Evolutionary conservation across 805 yeast species (phyloP), one percentile per base, ranked within the genome.

Genomic region (Lachancea meyersii): DNA sequence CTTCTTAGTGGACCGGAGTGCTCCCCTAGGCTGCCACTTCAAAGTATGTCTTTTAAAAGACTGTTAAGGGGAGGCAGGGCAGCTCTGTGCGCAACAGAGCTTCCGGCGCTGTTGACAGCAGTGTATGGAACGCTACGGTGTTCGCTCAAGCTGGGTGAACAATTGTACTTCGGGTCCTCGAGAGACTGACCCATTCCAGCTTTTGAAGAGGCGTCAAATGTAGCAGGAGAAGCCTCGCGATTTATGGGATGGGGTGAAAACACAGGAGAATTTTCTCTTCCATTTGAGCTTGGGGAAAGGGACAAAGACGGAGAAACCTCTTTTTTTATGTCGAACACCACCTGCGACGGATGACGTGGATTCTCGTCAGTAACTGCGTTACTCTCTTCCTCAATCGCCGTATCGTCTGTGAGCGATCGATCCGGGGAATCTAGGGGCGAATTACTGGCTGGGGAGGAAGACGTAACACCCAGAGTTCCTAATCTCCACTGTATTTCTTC

Each of bases 401-500:
- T 51, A 33, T 53, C 57, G 17, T 42, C 45, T 8, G 53, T 49
- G 31, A 47, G 32, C 6, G 54, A 49, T 21, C 50, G 48, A 19
- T 53, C 51, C 19, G 56, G 57, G 3, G 54, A 49, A 21, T 48
- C 54, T 23, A 48, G 40, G 14, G 57, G 57, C 6, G 53, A 38
- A 21, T 39, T 32, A 19, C 38, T 35, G 10, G 37, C 3, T 13
- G 47, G 27, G 8, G 41, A 44, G 16, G 35, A 23, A n/a, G 43
- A n/a, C 11, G 14, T 26, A n/a, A 27, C 16, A 28, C 28, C 41
- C 31, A 79, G 57, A 39, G 70, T 63, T 38, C 70, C 75, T 18
- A 83, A 75, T 47, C 93, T 70, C 30, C 73, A 62, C 69, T 76
- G 71, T 33, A 87, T 87, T 51, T 86, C 93, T n/a, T 70, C 70